Percentiles rank a stretch among this genome's conserved stretches.
These are phyloP conservation scores for Anthracocystis walkeri DNA, from an alignment of 1,284 basidiomycete genomes.

Conservation along the genomic window DNA sequence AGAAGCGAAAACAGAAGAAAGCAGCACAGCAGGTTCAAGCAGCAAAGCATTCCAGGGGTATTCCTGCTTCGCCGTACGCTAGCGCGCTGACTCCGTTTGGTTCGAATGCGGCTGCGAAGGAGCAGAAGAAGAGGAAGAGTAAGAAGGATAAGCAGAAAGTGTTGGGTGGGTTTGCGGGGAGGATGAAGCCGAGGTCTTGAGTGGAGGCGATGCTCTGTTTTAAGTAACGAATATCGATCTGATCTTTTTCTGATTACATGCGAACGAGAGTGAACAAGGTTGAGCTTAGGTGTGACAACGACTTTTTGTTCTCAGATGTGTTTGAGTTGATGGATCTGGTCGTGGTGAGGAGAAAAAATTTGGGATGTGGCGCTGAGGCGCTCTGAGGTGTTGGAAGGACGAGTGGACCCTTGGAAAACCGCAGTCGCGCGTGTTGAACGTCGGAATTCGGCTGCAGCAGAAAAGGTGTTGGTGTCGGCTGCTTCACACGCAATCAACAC, in stretches of 20 bases:
- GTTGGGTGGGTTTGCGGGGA: conserved; percentile 23
- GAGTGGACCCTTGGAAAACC: background rate
- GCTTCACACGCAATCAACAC: conserved; percentile 4
- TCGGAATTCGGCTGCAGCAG: conserved; percentile 9
- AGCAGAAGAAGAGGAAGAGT: conserved; percentile 29
- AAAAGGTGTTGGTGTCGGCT: background rate
- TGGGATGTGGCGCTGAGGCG: too few relatives aligned
- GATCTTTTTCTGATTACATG: background rate
- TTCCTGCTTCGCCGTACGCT: conserved; percentile 39
- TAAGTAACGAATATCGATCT: background rate
- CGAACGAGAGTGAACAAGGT: background rate
- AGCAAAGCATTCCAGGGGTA: conserved; percentile 11
- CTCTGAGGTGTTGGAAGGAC: background rate
- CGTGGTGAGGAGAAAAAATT: too few relatives aligned
- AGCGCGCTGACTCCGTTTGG: conserved; percentile 17
- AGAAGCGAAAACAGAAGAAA: conserved; percentile 43
- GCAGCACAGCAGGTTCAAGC: conserved; percentile 17
- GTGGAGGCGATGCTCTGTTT: conserved; percentile 1
- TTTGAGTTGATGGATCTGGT: too few relatives aligned
- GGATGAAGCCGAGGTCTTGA: conserved; percentile 32
- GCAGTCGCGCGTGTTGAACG: background rate
- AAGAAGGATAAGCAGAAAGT: conserved; percentile 19
- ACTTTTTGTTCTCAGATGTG: background rate
- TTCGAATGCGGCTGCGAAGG: background rate
- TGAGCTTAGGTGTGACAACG: background rate